These are phyloP conservation scores for Fonsecaea multimorphosa DNA, from an alignment of 2,329 filamentous ascomycete genomes.

Conservation along the genomic window DNA sequence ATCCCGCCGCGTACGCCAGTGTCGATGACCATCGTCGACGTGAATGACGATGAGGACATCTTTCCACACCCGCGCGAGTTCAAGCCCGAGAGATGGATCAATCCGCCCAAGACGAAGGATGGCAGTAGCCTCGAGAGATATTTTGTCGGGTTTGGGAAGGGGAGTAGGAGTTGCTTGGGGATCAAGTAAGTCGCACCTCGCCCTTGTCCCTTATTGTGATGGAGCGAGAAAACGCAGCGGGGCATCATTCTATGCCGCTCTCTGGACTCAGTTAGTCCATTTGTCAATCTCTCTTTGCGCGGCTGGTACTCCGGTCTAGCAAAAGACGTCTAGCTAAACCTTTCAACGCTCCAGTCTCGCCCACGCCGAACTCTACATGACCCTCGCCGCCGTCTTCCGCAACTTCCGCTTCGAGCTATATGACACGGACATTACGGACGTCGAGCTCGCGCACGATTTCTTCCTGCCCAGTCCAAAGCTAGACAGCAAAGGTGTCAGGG, in stretches of 20 bases:
- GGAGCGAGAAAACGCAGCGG: too few species aligned
- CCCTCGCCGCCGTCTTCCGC: slow-evolving; percentile 42
- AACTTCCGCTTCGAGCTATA: slow-evolving; percentile 44
- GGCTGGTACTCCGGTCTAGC: neutral
- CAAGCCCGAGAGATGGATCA: slow-evolving; percentile 43
- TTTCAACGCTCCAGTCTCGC: slow-evolving; percentile 31
- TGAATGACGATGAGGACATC: slow-evolving; percentile 40
- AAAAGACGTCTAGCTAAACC: neutral
- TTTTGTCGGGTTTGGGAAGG: slow-evolving; percentile 49
- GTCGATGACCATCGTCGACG: slow-evolving; percentile 37
- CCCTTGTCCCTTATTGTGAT: too few species aligned
- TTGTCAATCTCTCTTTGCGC: too few species aligned
- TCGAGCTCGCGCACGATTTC: slow-evolving; percentile 41
- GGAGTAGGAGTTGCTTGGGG: slow-evolving; percentile 55
- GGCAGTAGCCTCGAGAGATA: slow-evolving; percentile 42
- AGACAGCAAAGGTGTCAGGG: slow-evolving; percentile 39
- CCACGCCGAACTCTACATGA: slow-evolving; percentile 44
- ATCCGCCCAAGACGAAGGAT: slow-evolving; percentile 19
- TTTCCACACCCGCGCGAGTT: slow-evolving; percentile 42
- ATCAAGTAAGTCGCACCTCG: slow-evolving; percentile 49
- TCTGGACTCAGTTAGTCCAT: too few species aligned
- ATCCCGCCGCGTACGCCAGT: slow-evolving; percentile 44
- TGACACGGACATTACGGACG: slow-evolving; percentile 44
- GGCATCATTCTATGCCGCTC: too few species aligned
- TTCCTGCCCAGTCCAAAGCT: slow-evolving; percentile 35